phyloP scores from a whole-genome alignment of 495 filamentous ascomycete genomes.

The Talaromyces proteolyticus region DNA sequence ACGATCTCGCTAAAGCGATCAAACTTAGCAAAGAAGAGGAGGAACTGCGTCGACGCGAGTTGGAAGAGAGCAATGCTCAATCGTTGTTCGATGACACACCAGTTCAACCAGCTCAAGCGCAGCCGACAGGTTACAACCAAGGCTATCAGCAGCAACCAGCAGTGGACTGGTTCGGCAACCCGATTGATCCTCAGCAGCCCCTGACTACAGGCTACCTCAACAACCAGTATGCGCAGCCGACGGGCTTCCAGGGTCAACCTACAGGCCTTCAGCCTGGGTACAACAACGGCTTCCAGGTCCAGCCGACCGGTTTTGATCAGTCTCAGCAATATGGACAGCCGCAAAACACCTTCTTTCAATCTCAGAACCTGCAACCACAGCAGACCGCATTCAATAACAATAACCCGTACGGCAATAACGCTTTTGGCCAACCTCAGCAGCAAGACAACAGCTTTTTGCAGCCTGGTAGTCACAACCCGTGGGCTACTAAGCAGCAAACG shows the following conservation, averaged over 20 bases:
- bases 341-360: conserved; percentile 46
- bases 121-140: conserved; percentile 87
- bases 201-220: conserved; percentile 78
- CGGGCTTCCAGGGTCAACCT: conserved; percentile 55
- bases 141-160: conserved; percentile 93
- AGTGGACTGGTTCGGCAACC: conserved; percentile 96
- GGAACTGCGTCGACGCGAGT: conserved; percentile 74
- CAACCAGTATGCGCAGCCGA: conserved; percentile 74
- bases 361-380: conserved; percentile 58
- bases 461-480: conserved; percentile 82
- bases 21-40: conserved; percentile 96
- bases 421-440: conserved; percentile 42
- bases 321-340: conserved; percentile 42
- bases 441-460: conserved; percentile 54
- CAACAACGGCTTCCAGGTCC: conserved; percentile 57
- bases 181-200: conserved; percentile 68
- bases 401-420: conserved; percentile 62
- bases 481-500: conserved; percentile 37
- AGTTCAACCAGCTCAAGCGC: conserved; percentile 51
- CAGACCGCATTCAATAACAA: conserved; percentile 62
- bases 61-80: conserved; percentile 83
- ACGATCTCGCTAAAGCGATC: conserved; percentile 90
- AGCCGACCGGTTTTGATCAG: conserved; percentile 57
- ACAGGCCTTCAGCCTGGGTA: conserved; percentile 66
- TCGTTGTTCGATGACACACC: conserved; percentile 85